A percentile compares a stretch with the other conserved stretches of the same genome.
phyloP scores from a whole-genome alignment of 345 rosid genomes.

The Moricandia moricandioides region DNA sequence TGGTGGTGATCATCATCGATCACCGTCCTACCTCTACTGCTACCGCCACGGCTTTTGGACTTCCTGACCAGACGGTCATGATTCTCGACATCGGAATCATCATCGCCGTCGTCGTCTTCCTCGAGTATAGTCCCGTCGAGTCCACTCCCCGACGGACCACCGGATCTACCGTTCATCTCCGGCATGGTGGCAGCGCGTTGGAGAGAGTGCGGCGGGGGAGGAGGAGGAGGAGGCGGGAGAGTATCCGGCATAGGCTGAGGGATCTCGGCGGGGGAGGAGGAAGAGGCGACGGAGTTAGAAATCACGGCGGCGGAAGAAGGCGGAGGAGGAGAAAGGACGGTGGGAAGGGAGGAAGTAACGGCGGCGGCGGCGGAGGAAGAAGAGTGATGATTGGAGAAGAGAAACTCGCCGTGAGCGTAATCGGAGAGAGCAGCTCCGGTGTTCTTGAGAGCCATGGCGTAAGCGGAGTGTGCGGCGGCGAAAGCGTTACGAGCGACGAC shows the following conservation, averaged over 20 bases:
- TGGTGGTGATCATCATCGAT: neutral
- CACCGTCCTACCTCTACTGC: conserved; percentile 18
- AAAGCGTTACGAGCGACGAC: conserved; percentile 80
- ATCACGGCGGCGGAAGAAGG: conserved; percentile 60
- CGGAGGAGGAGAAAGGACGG: conserved; percentile 47
- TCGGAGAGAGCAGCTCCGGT: conserved; percentile 95
- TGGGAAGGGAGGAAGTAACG: conserved; percentile 23
- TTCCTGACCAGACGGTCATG: conserved; percentile 46
- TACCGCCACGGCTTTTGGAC: conserved; percentile 49
- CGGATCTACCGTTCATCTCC: conserved; percentile 60
- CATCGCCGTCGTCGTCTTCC: conserved; percentile 48
- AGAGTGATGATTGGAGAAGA: conserved; percentile 36
- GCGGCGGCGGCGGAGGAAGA: conserved; percentile 3
- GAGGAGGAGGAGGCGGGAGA: conserved; percentile 57
- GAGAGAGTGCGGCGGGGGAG: conserved; percentile 41
- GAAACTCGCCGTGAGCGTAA: conserved; percentile 64
- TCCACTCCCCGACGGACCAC: conserved; percentile 36
- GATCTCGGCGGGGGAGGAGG: conserved; percentile 13
- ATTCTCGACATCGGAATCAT: conserved; percentile 42
- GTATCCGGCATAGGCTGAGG: conserved; percentile 22
- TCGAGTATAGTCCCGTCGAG: conserved; percentile 51
- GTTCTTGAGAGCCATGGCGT: conserved; percentile 72
- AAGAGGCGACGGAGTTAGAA: conserved; percentile 31
- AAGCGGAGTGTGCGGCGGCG: conserved; percentile 93
- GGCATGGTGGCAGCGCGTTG: conserved; percentile 83